Evolutionary conservation across 2,329 filamentous ascomycete species (phyloP), one percentile per base, ranked within the genome.

Genomic region (Cladophialophora psammophila): DNA sequence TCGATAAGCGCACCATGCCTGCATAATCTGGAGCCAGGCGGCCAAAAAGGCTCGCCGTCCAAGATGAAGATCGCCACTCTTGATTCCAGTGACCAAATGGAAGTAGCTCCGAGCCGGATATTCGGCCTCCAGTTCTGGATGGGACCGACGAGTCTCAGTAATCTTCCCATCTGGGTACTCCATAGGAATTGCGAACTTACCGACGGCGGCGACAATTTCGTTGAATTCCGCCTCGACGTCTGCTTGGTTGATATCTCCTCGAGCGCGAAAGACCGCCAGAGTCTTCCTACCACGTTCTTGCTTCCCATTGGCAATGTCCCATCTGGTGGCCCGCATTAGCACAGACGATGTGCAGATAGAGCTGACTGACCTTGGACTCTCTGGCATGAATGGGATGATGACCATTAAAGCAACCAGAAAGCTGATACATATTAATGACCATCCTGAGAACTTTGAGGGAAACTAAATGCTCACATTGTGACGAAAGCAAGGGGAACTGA

Each of bases 21-120:
- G 88, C 74, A 91, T 85, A 52, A 91, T 89, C 77, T 91, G 88
- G 6, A 92, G 81, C 88, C 89, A 91, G 40, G 91, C 83, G 2
- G 89, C 88, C 1, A 92, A 82, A 72, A 91, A 88, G 0, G 91
- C 88, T 7, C 90, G 86, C 1, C 90, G 83, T 0, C 85, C 89
- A 0, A 86, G 88, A 70, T 91, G 89, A 9, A 91, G 76, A 60
- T 90, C 86, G 1, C 83, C 89, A 0, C 87, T 89, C 2, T 87
- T 87, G 64, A 86, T 84, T 2, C 88, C 88, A 60, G 90, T 88
- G 1, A 92, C 77, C 89, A 92, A 91, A 55, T 85, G 80, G 3
- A 85, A 73, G 71, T 91, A 91, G 0, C 84, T 87, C 53, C 67
- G 53, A 56, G 86, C 86, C 31, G 84, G 80, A 12, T 81, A 79